A percentile compares a stretch with the other conserved stretches of the same genome.
Evolutionary conservation across 2,329 filamentous ascomycete species (phyloP).

Genomic region (Trichophyton equinum): DNA sequence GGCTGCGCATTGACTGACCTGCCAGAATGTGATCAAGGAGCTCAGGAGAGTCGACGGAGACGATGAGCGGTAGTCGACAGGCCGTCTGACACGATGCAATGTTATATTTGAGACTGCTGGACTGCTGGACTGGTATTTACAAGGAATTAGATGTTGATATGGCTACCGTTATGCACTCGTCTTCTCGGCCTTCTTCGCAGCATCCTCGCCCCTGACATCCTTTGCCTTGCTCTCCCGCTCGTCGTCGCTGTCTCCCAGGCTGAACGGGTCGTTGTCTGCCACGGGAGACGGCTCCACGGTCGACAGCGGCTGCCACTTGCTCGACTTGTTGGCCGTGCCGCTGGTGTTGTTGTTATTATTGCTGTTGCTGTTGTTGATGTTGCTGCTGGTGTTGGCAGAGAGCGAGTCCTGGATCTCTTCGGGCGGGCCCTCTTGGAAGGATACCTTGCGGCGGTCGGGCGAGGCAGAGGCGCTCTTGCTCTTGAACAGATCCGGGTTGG

Average conservation of each 20-base stretch:
- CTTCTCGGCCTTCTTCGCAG: conserved; percentile 43
- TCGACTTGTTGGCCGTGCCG: conserved; percentile 46
- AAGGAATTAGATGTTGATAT: no score
- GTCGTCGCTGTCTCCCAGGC: conserved; percentile 87
- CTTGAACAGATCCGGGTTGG: conserved; percentile 73
- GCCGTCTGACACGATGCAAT: background rate
- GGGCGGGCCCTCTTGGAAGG: conserved; percentile 50
- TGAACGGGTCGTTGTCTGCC: conserved; percentile 88
- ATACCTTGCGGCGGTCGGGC: conserved; percentile 40
- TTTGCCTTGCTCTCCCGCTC: conserved; percentile 67
- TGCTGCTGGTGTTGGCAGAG: conserved; percentile 34
- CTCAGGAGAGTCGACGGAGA: conserved; percentile 15
- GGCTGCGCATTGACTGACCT: background rate
- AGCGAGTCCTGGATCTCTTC: conserved; percentile 67
- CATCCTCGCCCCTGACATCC: conserved; percentile 42
- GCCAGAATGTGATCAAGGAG: conserved; percentile 36
- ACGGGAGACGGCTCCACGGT: conserved; percentile 74
- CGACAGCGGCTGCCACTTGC: conserved; percentile 95
- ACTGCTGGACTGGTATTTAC: no score
- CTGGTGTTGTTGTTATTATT: no score
- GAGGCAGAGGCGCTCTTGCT: conserved; percentile 45
- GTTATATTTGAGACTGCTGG: background rate
- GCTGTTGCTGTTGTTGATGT: conserved; percentile 21
- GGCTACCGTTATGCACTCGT: background rate
- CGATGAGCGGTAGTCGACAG: background rate